Percentiles rank a stretch among this genome's conserved stretches.
Evolutionary conservation across 805 yeast genomes (phyloP).

Genomic region (Schwanniomyces pseudopolymorphus): DNA sequence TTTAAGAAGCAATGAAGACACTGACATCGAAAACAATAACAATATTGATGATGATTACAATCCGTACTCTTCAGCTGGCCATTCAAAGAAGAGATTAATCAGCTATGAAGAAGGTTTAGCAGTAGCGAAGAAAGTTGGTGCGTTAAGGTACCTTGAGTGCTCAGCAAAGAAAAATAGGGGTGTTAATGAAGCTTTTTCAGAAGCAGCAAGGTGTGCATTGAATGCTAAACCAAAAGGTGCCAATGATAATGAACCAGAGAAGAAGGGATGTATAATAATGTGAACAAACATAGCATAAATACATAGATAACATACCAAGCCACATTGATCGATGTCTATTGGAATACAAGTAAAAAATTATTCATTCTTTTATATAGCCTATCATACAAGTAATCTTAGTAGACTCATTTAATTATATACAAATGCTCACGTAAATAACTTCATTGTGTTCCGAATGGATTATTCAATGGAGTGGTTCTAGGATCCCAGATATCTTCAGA

Average conservation of each 20-base stretch:
- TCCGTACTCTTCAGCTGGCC: slow-evolving; percentile 30
- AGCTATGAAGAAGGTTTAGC: slow-evolving; percentile 91
- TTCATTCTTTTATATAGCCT: neutral
- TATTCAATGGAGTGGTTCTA: slow-evolving; percentile 30
- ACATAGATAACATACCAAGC: neutral
- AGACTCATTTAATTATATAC: neutral
- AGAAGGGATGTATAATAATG: slow-evolving; percentile 41
- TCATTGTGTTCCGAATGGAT: slow-evolving; percentile 36
- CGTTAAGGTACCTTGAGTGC: slow-evolving; percentile 92
- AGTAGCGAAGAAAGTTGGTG: slow-evolving; percentile 91
- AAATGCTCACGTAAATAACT: neutral
- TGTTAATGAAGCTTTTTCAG: slow-evolving; percentile 98
- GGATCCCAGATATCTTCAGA: slow-evolving; percentile 84
- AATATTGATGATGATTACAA: slow-evolving; percentile 29
- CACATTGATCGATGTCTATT: neutral
- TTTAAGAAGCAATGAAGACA: slow-evolving; percentile 67
- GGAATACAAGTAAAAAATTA: neutral
- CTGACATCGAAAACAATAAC: slow-evolving; percentile 26
- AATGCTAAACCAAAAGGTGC: slow-evolving; percentile 84
- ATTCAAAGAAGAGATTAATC: slow-evolving; percentile 54
- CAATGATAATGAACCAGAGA: slow-evolving; percentile 44
- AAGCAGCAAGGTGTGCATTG: slow-evolving; percentile 95
- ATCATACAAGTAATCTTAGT: neutral
- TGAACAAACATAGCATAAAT: slow-evolving; percentile 11
- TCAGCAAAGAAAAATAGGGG: slow-evolving; percentile 96